Base-by-base conservation (phyloP, 305 asterid genomes). In the Rubia occidens region DNA sequence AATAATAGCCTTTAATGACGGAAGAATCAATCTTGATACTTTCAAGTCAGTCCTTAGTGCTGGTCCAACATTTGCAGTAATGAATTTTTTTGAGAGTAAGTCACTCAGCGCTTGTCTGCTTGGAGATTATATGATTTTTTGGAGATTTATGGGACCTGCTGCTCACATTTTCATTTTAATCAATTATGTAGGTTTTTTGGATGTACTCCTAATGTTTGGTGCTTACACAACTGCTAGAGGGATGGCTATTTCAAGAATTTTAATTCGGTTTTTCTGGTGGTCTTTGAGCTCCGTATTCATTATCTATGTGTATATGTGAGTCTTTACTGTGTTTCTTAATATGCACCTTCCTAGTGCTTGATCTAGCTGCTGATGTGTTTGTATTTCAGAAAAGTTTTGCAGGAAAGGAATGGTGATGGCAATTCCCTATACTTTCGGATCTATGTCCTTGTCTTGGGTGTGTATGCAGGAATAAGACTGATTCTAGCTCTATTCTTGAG, bases 191-290 rank as follows among this genome's bases (percentile, higher is more conserved):
- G 98, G 96, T 79, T 86, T 72, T 73, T 82, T 94, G 75, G 99
- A 94, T 80, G 93, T 89, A 74, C 71, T 94, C 74, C 86, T 94
- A 58, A 89, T 84, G 95, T 94, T 89, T 85, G 99, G 99, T 75
- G 99, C 99, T 70, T 94, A 90, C 82, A 82, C 91, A 74, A 79
- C 96, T 67, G 95, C 95, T 21, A 91, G 99, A 73, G 95, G 95
- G 75, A 90, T 94, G 99, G 99, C 99, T 72, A 85, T 90, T 71
- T 90, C 99, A 66, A 90, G 99, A 82, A 83, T 94, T 80, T 84
- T 94, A 74, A 90, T 94, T 75, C 89, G 96, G 80, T 90, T 94
- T 84, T 83, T 94, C 74, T 94, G 97, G 99, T 84, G 91, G 60
- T 86, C 89, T 68, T 70, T 87, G 82, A 79, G 91, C 81, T 86